Evolutionary conservation across 148 eudicot genomes (phyloP).

Genomic region (Cornus kousa): DNA sequence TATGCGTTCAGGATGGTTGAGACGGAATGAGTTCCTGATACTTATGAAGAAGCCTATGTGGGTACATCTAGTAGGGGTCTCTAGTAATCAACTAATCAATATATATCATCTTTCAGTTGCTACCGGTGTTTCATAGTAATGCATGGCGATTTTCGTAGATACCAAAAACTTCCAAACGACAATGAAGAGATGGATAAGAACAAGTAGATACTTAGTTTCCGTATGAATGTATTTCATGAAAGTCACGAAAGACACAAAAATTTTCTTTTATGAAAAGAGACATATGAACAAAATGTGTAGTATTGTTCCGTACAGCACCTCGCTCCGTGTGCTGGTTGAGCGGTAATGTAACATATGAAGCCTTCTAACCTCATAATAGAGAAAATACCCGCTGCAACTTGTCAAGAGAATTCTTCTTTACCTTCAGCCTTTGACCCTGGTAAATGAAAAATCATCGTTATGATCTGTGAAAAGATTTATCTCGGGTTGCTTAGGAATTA

Average conservation of each 20-base stretch:
- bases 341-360: constrained; percentile 5
- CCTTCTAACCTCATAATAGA: constrained; percentile 2
- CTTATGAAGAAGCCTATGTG: not conserved
- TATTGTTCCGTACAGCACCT: constrained; percentile 1
- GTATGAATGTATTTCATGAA: not conserved
- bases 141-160: not conserved
- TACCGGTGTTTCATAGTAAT: not conserved
- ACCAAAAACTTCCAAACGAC: not conserved
- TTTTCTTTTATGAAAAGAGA: not conserved
- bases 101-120: not conserved
- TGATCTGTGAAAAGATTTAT: not conserved
- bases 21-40: not conserved
- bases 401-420: not conserved
- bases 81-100: not conserved
- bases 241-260: not conserved
- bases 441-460: not conserved
- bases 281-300: constrained; percentile 7
- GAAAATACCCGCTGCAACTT: not conserved
- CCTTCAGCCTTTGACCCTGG: constrained; percentile 40
- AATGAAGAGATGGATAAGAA: no score
- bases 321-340: constrained; percentile 1
- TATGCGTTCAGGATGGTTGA: not conserved
- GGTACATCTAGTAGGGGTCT: not conserved
- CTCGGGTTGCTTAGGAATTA: no score
- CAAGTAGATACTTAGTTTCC: not conserved